These are phyloP conservation scores for Xylaria sp. DNA, from an alignment of 2,329 filamentous ascomycete genomes.

Conservation along the genomic window DNA sequence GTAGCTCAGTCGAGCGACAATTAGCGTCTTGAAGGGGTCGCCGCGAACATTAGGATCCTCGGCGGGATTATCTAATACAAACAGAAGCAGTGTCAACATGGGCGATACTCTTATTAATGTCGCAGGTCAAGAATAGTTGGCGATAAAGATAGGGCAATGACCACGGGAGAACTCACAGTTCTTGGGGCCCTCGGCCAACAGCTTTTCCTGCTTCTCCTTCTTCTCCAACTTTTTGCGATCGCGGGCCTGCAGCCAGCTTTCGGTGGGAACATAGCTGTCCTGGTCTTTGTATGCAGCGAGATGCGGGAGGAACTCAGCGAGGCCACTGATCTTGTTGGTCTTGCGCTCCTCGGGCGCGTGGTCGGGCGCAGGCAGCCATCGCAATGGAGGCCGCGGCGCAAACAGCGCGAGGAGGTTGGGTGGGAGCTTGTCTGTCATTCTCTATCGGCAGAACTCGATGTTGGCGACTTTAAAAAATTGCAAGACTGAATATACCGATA, in stretches of 20 bases:
- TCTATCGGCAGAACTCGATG: slow-evolving; percentile 41
- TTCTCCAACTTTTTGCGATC: slow-evolving; percentile 87
- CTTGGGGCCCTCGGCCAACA: slow-evolving; percentile 71
- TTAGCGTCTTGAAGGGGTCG: slow-evolving; percentile 94
- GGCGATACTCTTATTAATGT: neutral
- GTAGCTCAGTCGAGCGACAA: slow-evolving; percentile 90
- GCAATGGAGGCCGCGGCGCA: slow-evolving; percentile 89
- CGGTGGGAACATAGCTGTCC: slow-evolving; percentile 81
- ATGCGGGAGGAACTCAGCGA: slow-evolving; percentile 79
- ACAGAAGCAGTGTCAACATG: slow-evolving; percentile 21
- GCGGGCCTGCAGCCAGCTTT: slow-evolving; percentile 91
- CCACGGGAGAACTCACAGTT: slow-evolving; percentile 62
- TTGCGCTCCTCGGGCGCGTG: slow-evolving; percentile 83
- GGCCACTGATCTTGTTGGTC: slow-evolving; percentile 76
- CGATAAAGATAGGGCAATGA: neutral
- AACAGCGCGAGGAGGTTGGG: slow-evolving; percentile 94
- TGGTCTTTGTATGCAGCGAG: slow-evolving; percentile 82
- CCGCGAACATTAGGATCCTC: slow-evolving; percentile 91
- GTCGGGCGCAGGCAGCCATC: slow-evolving; percentile 87
- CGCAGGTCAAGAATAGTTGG: neutral
- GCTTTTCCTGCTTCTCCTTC: slow-evolving; percentile 72
- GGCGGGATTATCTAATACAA: slow-evolving; percentile 75
- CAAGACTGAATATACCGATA: neutral
- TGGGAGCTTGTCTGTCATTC: slow-evolving; percentile 96
- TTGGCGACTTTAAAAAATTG: slow-evolving; percentile 15